Evolutionary conservation across 2,329 filamentous ascomycete species (phyloP).

Genomic region (Sporothrix sp.): DNA sequence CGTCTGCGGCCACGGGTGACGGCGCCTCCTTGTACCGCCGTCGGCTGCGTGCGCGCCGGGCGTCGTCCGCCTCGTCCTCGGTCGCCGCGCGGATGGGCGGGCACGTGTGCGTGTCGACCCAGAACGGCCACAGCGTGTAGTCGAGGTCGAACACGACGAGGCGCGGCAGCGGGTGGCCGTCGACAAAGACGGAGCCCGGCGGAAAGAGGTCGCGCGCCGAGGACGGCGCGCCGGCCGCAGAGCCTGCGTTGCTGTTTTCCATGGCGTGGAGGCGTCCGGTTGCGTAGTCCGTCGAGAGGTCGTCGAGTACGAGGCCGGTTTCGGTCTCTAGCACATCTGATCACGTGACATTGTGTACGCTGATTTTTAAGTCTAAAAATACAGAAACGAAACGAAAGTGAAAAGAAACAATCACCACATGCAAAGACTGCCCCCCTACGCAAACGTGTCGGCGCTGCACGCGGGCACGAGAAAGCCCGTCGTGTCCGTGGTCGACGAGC

Average conservation of each 20-base stretch:
- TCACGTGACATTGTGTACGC: too few species aligned
- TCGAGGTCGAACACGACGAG: constrained; percentile 91
- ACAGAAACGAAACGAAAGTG: too few species aligned
- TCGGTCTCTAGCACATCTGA: too few species aligned
- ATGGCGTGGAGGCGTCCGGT: too few species aligned
- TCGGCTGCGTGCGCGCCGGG: constrained; percentile 27
- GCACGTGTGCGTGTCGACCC: constrained; percentile 87
- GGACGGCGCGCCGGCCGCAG: not conserved
- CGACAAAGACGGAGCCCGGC: constrained; percentile 19
- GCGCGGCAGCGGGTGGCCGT: constrained; percentile 62
- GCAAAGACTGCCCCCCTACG: too few species aligned
- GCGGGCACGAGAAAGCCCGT: not conserved
- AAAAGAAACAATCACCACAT: too few species aligned
- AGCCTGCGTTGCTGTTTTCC: not conserved
- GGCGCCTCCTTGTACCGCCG: not conserved
- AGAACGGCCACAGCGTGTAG: constrained; percentile 99
- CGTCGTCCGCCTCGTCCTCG: constrained; percentile 27
- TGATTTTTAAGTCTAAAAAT: too few species aligned
- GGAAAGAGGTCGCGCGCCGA: constrained; percentile 1
- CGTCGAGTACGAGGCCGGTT: too few species aligned
- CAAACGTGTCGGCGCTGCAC: not conserved
- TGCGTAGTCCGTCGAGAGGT: too few species aligned
- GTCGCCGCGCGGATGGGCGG: constrained; percentile 38
- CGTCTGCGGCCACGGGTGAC: not conserved
- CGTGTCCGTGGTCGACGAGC: not conserved